phyloP scores from a whole-genome alignment of 2,329 filamentous ascomycete genomes.

The Metarhizium guizhouense region DNA sequence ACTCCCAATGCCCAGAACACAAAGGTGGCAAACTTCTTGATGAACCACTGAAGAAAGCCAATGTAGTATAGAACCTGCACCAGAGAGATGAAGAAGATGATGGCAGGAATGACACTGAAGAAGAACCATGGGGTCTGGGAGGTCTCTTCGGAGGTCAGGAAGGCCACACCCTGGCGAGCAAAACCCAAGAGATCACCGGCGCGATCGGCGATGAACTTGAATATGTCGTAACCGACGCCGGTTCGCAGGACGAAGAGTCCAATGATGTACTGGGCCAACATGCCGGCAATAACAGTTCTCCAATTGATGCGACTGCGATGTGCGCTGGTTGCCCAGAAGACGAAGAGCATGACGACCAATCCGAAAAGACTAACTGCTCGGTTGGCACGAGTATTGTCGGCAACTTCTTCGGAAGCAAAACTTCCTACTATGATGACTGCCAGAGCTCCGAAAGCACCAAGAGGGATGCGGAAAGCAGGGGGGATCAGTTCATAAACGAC shows the following conservation, averaged over 20 bases:
- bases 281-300: slow-evolving; percentile 80
- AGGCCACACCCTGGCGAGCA: slow-evolving; percentile 61
- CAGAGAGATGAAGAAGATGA: slow-evolving; percentile 94
- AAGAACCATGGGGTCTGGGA: slow-evolving; percentile 57
- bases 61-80: slow-evolving; percentile 79
- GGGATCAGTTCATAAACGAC: slow-evolving; percentile 55
- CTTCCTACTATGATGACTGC: slow-evolving; percentile 68
- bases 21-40: slow-evolving; percentile 77
- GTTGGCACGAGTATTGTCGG: slow-evolving; percentile 70
- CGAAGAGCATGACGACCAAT: slow-evolving; percentile 57
- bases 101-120: slow-evolving; percentile 71
- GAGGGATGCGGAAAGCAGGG: slow-evolving; percentile 51
- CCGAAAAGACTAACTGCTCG: slow-evolving; percentile 77
- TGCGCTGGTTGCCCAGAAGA: slow-evolving; percentile 62
- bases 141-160: slow-evolving; percentile 46
- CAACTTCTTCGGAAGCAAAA: slow-evolving; percentile 61
- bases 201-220: slow-evolving; percentile 74
- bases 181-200: slow-evolving; percentile 69
- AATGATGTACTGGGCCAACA: slow-evolving; percentile 80
- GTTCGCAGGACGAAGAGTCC: slow-evolving; percentile 84
- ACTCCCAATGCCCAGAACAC: slow-evolving; percentile 88
- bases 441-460: slow-evolving; percentile 56
- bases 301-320: slow-evolving; percentile 57
- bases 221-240: slow-evolving; percentile 76
- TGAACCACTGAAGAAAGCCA: slow-evolving; percentile 80